Evolutionary conservation across 1,139 yeast species (phyloP).

Genomic region (Yamadazyma siamensis): DNA sequence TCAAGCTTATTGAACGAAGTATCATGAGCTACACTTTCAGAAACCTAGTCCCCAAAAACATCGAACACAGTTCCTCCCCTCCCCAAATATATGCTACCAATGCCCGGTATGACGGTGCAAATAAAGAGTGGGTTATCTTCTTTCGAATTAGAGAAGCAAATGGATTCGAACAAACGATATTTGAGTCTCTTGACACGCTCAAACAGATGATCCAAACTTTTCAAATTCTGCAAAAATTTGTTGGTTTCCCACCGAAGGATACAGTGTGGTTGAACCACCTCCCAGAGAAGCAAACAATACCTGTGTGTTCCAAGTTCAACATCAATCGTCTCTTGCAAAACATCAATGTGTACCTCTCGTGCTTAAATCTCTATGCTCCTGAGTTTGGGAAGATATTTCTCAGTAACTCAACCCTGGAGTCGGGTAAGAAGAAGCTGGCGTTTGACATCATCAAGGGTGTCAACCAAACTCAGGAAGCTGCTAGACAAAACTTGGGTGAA

Average conservation of each 20-base stretch:
- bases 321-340: conserved; percentile 48
- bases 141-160: conserved; percentile 13
- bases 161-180: conserved; percentile 17
- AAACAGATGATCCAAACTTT: conserved; percentile 29
- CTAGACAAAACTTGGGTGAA: conserved; percentile 18
- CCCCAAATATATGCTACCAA: conserved; percentile 26
- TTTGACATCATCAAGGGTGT: conserved; percentile 31
- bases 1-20: conserved; percentile 35
- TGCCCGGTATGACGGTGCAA: conserved; percentile 31
- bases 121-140: conserved; percentile 35
- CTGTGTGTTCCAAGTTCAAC: conserved; percentile 31
- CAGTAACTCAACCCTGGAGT: conserved; percentile 5
- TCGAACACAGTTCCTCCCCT: too few species aligned
- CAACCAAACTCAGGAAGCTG: conserved; percentile 16
- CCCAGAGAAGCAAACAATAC: conserved; percentile 25
- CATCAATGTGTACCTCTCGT: conserved; percentile 45
- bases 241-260: conserved; percentile 38
- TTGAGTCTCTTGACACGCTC: conserved; percentile 39
- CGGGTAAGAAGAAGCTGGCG: conserved; percentile 21
- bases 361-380: conserved; percentile 26
- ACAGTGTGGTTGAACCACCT: conserved; percentile 37
- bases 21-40: conserved; percentile 40
- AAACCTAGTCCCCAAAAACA: conserved; percentile 23
- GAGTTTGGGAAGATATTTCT: conserved; percentile 4
- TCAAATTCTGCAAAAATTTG: conserved; percentile 31